Percentiles rank a stretch among this genome's conserved stretches.
phyloP scores from a whole-genome alignment of 805 yeast species.

The Hanseniaspora guilliermondii region DNA sequence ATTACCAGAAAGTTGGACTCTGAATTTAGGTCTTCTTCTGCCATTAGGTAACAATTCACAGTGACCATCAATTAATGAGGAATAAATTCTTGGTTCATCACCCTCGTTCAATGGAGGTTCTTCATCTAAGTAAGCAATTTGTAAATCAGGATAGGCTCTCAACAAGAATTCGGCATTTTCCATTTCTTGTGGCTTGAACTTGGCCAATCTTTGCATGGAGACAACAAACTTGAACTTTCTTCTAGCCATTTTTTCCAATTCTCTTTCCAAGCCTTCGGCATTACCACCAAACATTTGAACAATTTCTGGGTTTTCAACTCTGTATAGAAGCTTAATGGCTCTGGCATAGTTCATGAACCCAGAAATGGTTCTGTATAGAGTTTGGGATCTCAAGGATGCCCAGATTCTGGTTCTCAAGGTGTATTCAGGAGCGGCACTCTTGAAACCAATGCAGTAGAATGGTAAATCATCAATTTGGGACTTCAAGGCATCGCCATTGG shows the following conservation, averaged over 20 bases:
- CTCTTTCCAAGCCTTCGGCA: slow-evolving; percentile 91
- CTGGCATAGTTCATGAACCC: slow-evolving; percentile 98
- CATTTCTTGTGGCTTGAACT: slow-evolving; percentile 59
- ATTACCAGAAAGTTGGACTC: slow-evolving; percentile 68
- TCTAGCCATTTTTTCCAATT: slow-evolving; percentile 79
- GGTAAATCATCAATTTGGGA: slow-evolving; percentile 84
- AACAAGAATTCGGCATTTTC: slow-evolving; percentile 71
- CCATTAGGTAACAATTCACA: slow-evolving; percentile 63
- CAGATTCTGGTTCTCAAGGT: slow-evolving; percentile 92
- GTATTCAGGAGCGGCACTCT: slow-evolving; percentile 94
- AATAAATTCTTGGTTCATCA: slow-evolving; percentile 59
- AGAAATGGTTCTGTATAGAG: slow-evolving; percentile 89
- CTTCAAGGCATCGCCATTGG: slow-evolving; percentile 59
- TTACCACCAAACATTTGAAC: slow-evolving; percentile 98
- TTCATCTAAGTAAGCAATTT: slow-evolving; percentile 88
- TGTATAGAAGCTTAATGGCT: slow-evolving; percentile 83
- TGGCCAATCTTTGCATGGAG: slow-evolving; percentile 73
- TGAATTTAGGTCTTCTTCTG: slow-evolving; percentile 62
- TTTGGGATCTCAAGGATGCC: slow-evolving; percentile 97
- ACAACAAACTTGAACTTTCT: slow-evolving; percentile 72
- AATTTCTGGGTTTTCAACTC: slow-evolving; percentile 89
- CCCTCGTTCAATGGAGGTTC: slow-evolving; percentile 66
- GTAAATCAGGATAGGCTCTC: slow-evolving; percentile 73
- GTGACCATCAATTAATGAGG: slow-evolving; percentile 71
- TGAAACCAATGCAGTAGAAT: slow-evolving; percentile 92